Percentiles rank a stretch among this genome's conserved stretches.
Conservation (phyloP, 2,329 filamentous ascomycete genomes). For the Nigrospora sphaerica region DNA sequence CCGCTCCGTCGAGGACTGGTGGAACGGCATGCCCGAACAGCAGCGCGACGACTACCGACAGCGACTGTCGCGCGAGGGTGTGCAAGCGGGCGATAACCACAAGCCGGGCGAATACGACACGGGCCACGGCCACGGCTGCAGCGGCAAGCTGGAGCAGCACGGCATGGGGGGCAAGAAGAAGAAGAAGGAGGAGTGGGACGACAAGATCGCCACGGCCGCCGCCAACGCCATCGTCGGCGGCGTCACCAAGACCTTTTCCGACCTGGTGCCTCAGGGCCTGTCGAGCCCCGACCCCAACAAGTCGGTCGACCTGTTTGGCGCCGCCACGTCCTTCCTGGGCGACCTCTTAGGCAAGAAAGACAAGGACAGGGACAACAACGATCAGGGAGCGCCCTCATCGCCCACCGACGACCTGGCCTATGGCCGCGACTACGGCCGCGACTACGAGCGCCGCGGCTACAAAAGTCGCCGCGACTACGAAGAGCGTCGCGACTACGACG, state of each 20-base stretch:
- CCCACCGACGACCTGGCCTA: constrained; percentile 59
- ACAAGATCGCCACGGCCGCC: constrained; percentile 41
- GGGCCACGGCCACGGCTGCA: constrained; percentile 60
- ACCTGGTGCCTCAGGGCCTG: constrained; percentile 34
- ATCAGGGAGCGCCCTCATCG: constrained; percentile 47
- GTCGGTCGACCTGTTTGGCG: constrained; percentile 13
- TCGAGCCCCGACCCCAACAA: constrained; percentile 23
- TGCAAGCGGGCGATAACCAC: constrained; percentile 70
- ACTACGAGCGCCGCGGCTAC: constrained; percentile 29
- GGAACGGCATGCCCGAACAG: constrained; percentile 56
- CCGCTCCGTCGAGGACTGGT: constrained; percentile 77
- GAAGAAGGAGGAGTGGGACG: constrained; percentile 38
- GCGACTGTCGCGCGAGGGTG: constrained; percentile 72
- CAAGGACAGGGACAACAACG: constrained; percentile 47
- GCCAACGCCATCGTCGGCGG: constrained; percentile 51
- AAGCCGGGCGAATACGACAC: constrained; percentile 79
- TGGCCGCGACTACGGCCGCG: constrained; percentile 7
- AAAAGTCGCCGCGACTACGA: constrained; percentile 49
- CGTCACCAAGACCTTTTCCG: constrained; percentile 45
- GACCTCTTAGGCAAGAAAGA: constrained; percentile 41
- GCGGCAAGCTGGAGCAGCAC: constrained; percentile 68
- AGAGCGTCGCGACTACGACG: constrained; percentile 29
- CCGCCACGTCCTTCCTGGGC: constrained; percentile 44
- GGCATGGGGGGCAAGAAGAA: constrained; percentile 32
- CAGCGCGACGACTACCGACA: constrained; percentile 62